Percentiles rank a stretch among this genome's conserved stretches.
These are phyloP conservation scores for Stachybotrys chartarum DNA, from an alignment of 2,329 filamentous ascomycete species.

Conservation along the genomic window DNA sequence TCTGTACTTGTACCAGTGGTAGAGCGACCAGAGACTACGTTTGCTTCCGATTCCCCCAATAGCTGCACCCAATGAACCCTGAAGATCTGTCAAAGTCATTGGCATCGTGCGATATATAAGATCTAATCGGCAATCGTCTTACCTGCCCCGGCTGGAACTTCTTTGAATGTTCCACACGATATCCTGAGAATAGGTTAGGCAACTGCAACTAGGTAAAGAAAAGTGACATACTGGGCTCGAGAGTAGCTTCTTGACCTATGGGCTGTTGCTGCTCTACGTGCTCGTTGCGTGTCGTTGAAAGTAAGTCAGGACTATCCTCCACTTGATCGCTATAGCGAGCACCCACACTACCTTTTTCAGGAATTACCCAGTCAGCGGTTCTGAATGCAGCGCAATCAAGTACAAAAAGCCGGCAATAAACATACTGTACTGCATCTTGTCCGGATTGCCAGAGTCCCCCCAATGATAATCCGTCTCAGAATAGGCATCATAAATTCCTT, in stretches of 20 bases:
- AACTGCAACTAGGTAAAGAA: neutral
- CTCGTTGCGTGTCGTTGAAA: too few species aligned
- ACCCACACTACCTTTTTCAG: too few species aligned
- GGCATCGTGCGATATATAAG: neutral
- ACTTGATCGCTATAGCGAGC: too few species aligned
- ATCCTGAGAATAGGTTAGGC: slow-evolving; percentile 20
- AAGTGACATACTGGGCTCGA: neutral
- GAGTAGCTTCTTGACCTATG: neutral
- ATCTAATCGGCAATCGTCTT: slow-evolving; percentile 5
- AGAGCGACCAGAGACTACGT: slow-evolving; percentile 25
- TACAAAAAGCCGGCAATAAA: too few species aligned
- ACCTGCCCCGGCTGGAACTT: slow-evolving; percentile 35
- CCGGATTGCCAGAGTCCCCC: too few species aligned
- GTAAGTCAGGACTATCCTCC: too few species aligned
- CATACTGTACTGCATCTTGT: too few species aligned
- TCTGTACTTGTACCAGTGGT: slow-evolving; percentile 16
- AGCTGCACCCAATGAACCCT: slow-evolving; percentile 47
- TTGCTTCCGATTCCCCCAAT: slow-evolving; percentile 32
- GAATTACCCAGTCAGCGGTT: too few species aligned
- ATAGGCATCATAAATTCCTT: too few species aligned
- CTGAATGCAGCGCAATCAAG: too few species aligned
- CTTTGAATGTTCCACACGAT: slow-evolving; percentile 28
- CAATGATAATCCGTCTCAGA: too few species aligned
- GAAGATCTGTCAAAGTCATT: slow-evolving; percentile 34
- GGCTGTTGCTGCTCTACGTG: neutral